These are phyloP conservation scores for Tylopilus plumbeoviolaceoides DNA, from an alignment of 768 basidiomycete species.

Conservation along the genomic window DNA sequence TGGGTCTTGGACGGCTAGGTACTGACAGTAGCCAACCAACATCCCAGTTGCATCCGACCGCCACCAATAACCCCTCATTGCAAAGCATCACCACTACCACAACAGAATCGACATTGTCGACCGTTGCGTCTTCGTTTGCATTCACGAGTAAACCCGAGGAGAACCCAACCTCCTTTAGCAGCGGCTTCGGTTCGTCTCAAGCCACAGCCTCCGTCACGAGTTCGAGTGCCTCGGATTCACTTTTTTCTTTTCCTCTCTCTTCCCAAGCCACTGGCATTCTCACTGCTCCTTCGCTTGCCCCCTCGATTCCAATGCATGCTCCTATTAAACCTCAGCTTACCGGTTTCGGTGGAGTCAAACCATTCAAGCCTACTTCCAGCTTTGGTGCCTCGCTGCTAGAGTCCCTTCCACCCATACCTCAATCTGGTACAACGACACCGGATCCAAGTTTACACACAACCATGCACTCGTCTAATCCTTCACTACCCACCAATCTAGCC, in stretches of 20 bases:
- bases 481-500: constrained; percentile 19
- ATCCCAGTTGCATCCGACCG: constrained; percentile 25
- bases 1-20: constrained; percentile 37
- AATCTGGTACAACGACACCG: constrained; percentile 49
- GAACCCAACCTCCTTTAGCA: background rate
- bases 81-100: constrained; percentile 20
- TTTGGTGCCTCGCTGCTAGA: constrained; percentile 77
- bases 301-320: constrained; percentile 31
- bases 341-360: constrained; percentile 60
- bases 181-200: constrained; percentile 24
- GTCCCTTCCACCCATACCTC: constrained; percentile 69
- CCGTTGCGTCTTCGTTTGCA: constrained; percentile 72
- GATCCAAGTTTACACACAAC: constrained; percentile 18
- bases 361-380: constrained; percentile 78
- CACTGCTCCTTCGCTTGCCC: constrained; percentile 29
- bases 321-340: constrained; percentile 43
- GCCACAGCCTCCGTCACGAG: constrained; percentile 35
- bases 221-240: constrained; percentile 45
- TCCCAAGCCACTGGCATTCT: constrained; percentile 56
- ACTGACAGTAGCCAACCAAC: constrained; percentile 27
- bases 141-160: constrained; percentile 35
- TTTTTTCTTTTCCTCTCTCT: constrained; percentile 40
- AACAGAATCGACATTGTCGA: constrained; percentile 51
- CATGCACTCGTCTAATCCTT: constrained; percentile 20
- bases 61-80: constrained; percentile 28